These are phyloP conservation scores for Triadica sebifera DNA, from an alignment of 345 rosid genomes.

Conservation along the genomic window DNA sequence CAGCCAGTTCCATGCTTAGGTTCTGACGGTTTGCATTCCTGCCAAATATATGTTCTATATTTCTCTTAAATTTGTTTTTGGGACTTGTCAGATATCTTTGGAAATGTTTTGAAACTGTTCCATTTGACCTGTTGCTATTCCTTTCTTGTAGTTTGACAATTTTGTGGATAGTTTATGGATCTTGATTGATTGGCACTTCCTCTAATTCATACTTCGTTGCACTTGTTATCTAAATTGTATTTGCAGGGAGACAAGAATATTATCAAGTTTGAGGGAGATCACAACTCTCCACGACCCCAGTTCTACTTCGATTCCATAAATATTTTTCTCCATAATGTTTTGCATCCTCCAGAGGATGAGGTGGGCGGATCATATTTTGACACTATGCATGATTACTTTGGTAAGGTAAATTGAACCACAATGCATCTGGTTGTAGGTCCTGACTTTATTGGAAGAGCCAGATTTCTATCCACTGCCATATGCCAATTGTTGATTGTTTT, in stretches of 20 bases:
- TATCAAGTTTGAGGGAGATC: slow-evolving; percentile 97
- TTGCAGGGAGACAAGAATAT: slow-evolving; percentile 96
- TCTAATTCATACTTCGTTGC: slow-evolving; percentile 8
- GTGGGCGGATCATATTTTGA: slow-evolving; percentile 54
- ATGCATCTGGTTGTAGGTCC: slow-evolving; percentile 12
- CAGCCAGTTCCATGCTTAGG: neutral
- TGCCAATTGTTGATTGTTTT: slow-evolving; percentile 31
- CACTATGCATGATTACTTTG: slow-evolving; percentile 61
- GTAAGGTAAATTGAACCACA: slow-evolving; percentile 62
- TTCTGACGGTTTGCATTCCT: neutral
- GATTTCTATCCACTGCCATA: slow-evolving; percentile 20
- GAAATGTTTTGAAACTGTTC: neutral
- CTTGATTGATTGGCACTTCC: neutral
- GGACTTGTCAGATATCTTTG: neutral
- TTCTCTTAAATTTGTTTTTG: neutral
- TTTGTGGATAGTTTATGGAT: slow-evolving; percentile 3
- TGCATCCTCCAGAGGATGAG: slow-evolving; percentile 89
- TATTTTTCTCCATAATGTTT: slow-evolving; percentile 91
- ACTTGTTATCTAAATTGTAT: slow-evolving; percentile 19
- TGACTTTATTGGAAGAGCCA: slow-evolving; percentile 20
- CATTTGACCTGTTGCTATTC: slow-evolving; percentile 8
- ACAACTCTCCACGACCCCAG: slow-evolving; percentile 93
- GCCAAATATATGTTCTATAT: neutral
- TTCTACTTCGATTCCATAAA: slow-evolving; percentile 94
- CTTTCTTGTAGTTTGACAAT: neutral